These are phyloP conservation scores for Botrytis sinoallii DNA, from an alignment of 2,329 filamentous ascomycete genomes.

Conservation along the genomic window DNA sequence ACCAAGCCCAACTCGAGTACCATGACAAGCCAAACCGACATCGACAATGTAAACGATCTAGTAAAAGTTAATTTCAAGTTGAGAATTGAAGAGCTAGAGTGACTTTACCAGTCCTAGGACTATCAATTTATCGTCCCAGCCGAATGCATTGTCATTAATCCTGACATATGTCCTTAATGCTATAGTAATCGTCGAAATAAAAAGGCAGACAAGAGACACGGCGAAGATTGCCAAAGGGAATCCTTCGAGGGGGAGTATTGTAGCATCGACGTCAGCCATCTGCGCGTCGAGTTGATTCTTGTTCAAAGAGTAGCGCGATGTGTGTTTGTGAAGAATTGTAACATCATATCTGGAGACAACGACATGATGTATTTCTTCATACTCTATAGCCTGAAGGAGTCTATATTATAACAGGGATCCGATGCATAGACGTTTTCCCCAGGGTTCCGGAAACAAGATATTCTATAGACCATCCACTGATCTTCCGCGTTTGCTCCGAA, in stretches of 20 bases:
- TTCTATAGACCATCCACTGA: neutral
- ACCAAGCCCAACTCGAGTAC: conserved; percentile 28
- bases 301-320: neutral
- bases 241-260: neutral
- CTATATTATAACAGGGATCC: neutral
- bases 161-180: conserved; percentile 3
- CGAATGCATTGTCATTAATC: neutral
- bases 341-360: neutral
- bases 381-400: neutral
- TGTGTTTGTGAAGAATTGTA: neutral
- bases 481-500: neutral
- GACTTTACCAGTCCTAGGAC: conserved; percentile 1
- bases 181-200: neutral
- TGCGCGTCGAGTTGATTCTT: neutral
- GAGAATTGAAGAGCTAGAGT: neutral
- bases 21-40: conserved; percentile 28
- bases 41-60: conserved; percentile 10
- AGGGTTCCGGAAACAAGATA: neutral
- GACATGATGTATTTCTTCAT: neutral
- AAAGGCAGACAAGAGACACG: conserved; percentile 2
- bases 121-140: conserved; percentile 15
- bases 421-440: neutral
- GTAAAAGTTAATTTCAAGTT: neutral
- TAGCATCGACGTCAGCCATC: neutral
- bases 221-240: conserved; percentile 3